Evolutionary conservation across 768 basidiomycete genomes (phyloP), one percentile per base, ranked within the genome.

Genomic region (Xerocomellus dryophilus): DNA sequence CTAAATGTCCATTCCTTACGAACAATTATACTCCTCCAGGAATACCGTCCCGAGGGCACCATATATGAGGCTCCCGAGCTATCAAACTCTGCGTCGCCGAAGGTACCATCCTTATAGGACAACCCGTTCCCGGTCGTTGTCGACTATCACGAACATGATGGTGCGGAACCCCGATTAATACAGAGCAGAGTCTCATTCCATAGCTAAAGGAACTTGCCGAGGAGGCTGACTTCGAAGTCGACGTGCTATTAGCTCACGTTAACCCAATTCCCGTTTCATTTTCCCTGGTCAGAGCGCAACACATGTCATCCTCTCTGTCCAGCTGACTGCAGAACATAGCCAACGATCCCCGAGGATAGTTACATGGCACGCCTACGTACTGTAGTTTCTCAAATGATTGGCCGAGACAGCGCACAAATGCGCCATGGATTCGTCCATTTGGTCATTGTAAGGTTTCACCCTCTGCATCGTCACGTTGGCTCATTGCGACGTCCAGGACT

Each of bases 51-150:
- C 55, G 20, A 48, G 29, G 25, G 36, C 31, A 27, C 42, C 60
- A 17, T 62, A 52, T 53, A 52, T 59, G 58, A 66, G 57, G 52
- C 56, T 67, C 23, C 63, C 66, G 38, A 65, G 55, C 54, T 56
- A 65, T 34, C 53, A 56, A 35, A 51, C 58, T 23, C 51, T 65
- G 34, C 57, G 43, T 43, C 36, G 45, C 31, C 43, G 43, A 43
- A 62, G 66, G 45, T 61, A 65, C 34, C 65, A 53, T 43, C 65
- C 65, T 50, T 66, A 66, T 47, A n/a, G 43, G 18, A 47, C 45
- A 20, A 31, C 52, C n/a, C 49, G 42, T 41, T 1, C 53, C 2
- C 54, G 20, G 32, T 21, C 44, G 25, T 42, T 32, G 20, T 40
- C 23, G 8, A 29, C 20, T 46, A 29, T 29, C 23, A 36, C 18